A percentile compares a stretch with the other conserved stretches of the same genome.
phyloP scores from a whole-genome alignment of 2,329 filamentous ascomycete genomes.

The Botrytis deweyae region DNA sequence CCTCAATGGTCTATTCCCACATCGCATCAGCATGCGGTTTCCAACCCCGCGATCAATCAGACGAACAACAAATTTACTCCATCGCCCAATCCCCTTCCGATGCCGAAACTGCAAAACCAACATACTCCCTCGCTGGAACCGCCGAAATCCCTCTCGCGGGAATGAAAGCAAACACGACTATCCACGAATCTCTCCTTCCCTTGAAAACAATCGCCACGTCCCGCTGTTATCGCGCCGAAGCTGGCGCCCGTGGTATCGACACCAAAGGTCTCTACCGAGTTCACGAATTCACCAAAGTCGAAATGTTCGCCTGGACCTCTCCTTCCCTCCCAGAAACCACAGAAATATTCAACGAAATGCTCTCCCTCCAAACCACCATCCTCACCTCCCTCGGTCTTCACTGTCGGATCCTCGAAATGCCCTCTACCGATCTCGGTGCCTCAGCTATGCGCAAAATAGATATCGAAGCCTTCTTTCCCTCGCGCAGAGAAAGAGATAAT shows the following conservation, averaged over 20 bases:
- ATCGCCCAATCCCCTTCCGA: conserved; percentile 68
- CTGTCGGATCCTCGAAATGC: conserved; percentile 92
- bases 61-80: conserved; percentile 88
- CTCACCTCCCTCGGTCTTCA: conserved; percentile 73
- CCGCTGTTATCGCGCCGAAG: conserved; percentile 94
- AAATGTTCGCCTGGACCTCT: conserved; percentile 90
- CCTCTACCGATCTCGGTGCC: conserved; percentile 81
- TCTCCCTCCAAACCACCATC: conserved; percentile 83
- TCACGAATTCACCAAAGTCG: conserved; percentile 98
- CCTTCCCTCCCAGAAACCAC: conserved; percentile 51
- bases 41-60: conserved; percentile 84
- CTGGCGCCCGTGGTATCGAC: conserved; percentile 82
- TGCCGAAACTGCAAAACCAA: conserved; percentile 57
- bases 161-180: conserved; percentile 74
- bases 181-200: conserved; percentile 68
- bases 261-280: conserved; percentile 96
- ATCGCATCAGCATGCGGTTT: conserved; percentile 91
- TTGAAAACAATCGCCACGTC: conserved; percentile 79
- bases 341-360: conserved; percentile 77
- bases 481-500: conserved; percentile 60
- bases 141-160: conserved; percentile 93
- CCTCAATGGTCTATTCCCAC: conserved; percentile 87
- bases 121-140: conserved; percentile 78
- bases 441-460: conserved; percentile 85
- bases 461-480: conserved; percentile 93